Evolutionary conservation across 257 asterid genomes (phyloP).

Genomic region (Buddleja alternifolia): DNA sequence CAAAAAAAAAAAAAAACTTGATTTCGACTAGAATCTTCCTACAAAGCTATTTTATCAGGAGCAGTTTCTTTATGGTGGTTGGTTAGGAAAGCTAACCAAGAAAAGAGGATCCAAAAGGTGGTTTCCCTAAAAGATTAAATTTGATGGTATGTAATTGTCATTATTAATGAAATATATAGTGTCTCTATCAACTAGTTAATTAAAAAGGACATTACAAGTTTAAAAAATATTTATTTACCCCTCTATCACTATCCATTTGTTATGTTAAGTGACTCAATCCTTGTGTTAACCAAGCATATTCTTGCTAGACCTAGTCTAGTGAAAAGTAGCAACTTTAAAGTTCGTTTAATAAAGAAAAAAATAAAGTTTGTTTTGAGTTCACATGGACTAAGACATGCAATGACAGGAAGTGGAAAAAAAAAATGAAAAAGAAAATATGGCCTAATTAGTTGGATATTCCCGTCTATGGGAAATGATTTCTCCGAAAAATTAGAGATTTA

Average conservation of each 20-base stretch:
- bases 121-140: not conserved
- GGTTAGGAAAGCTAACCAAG: slow-evolving; percentile 20
- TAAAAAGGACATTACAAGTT: not conserved
- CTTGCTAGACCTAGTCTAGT: not conserved
- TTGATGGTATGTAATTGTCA: not conserved
- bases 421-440: no score
- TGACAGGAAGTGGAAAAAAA: not conserved
- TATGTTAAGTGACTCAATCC: not conserved
- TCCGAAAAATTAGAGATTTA: no score
- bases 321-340: slow-evolving; percentile 4
- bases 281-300: not conserved
- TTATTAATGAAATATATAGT: not conserved
- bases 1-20: no score
- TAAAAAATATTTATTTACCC: not conserved
- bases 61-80: slow-evolving; percentile 21
- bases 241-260: slow-evolving; percentile 3
- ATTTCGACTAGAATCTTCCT: no score
- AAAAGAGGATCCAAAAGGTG: not conserved
- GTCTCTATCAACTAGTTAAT: not conserved
- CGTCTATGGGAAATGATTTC: no score
- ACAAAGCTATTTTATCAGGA: not conserved
- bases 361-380: not conserved
- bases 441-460: no score
- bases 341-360: no score
- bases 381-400: not conserved